A percentile compares a stretch with the other conserved stretches of the same genome.
Conservation (phyloP, 768 basidiomycete genomes). For the Lactarius psammicola region DNA sequence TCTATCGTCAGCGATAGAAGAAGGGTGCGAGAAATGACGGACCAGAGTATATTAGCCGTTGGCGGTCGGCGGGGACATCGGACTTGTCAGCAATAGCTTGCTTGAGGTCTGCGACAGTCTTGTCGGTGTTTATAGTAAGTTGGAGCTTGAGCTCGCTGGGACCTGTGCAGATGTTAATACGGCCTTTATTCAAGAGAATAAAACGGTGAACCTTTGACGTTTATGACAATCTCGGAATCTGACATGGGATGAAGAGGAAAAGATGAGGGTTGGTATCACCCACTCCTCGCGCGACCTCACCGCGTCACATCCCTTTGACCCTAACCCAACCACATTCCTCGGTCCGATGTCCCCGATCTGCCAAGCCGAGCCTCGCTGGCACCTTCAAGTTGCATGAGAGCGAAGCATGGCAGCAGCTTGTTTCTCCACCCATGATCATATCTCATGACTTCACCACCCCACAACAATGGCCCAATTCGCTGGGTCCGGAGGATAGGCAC, state of each 20-base stretch:
- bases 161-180: conserved; percentile 43
- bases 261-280: conserved; percentile 13
- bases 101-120: conserved; percentile 91
- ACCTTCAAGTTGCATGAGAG: too few species aligned
- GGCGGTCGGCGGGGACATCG: conserved; percentile 82
- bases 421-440: too few species aligned
- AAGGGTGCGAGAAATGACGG: conserved; percentile 30
- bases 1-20: not conserved
- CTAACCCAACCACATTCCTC: conserved; percentile 6
- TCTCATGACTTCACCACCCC: not conserved
- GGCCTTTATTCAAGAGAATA: not conserved
- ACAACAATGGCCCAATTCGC: not conserved
- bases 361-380: too few species aligned
- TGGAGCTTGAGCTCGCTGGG: conserved; percentile 92
- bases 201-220: conserved; percentile 27
- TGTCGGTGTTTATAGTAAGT: conserved; percentile 75
- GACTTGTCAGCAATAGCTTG: conserved; percentile 81
- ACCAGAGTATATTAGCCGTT: conserved; percentile 93
- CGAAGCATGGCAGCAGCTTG: too few species aligned
- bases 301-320: conserved; percentile 15
- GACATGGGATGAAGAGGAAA: conserved; percentile 20
- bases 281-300: not conserved
- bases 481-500: not conserved
- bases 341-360: not conserved
- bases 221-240: conserved; percentile 36